Evolutionary conservation across 2,329 filamentous ascomycete species (phyloP).

Genomic region (Ophiosphaerella herpotricha): DNA sequence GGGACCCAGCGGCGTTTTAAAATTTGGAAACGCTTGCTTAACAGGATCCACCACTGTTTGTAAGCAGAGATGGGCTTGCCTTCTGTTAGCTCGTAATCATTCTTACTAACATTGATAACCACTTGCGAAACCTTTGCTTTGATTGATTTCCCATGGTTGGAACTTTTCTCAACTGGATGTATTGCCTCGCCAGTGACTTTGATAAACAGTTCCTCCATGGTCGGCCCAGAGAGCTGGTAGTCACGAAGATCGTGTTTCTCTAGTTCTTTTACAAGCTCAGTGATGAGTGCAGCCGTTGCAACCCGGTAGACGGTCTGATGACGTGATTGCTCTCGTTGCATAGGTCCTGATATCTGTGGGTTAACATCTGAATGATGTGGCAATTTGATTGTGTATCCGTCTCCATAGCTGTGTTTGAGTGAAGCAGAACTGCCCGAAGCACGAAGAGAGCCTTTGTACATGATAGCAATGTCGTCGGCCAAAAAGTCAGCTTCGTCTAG

Average conservation of each 20-base stretch:
- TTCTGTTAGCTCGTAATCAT: slow-evolving; percentile 57
- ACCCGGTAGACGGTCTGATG: slow-evolving; percentile 78
- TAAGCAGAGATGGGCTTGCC: slow-evolving; percentile 70
- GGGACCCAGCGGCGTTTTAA: slow-evolving; percentile 76
- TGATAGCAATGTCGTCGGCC: slow-evolving; percentile 81
- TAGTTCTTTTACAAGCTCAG: slow-evolving; percentile 69
- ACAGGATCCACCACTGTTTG: slow-evolving; percentile 72
- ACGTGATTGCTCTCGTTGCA: slow-evolving; percentile 54
- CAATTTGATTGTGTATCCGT: slow-evolving; percentile 63
- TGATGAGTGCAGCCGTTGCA: slow-evolving; percentile 68
- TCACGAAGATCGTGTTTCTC: slow-evolving; percentile 69
- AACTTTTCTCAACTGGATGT: slow-evolving; percentile 38
- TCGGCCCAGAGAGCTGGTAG: slow-evolving; percentile 83
- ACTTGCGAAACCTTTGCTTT: slow-evolving; percentile 9
- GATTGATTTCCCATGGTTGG: slow-evolving; percentile 27
- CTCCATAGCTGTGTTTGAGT: slow-evolving; percentile 76
- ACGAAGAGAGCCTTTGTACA: slow-evolving; percentile 79
- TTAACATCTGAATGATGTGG: slow-evolving; percentile 17
- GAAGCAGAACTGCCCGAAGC: slow-evolving; percentile 81
- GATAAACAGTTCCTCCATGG: slow-evolving; percentile 88
- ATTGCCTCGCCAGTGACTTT: slow-evolving; percentile 72
- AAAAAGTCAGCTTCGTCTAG: slow-evolving; percentile 87
- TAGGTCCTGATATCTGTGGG: slow-evolving; percentile 12
- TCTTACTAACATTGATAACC: slow-evolving; percentile 1
- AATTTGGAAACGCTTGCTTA: slow-evolving; percentile 75